Evolutionary conservation across 768 basidiomycete genomes (phyloP), one percentile per base, ranked within the genome.

Genomic region (Pleurotus platypus): DNA sequence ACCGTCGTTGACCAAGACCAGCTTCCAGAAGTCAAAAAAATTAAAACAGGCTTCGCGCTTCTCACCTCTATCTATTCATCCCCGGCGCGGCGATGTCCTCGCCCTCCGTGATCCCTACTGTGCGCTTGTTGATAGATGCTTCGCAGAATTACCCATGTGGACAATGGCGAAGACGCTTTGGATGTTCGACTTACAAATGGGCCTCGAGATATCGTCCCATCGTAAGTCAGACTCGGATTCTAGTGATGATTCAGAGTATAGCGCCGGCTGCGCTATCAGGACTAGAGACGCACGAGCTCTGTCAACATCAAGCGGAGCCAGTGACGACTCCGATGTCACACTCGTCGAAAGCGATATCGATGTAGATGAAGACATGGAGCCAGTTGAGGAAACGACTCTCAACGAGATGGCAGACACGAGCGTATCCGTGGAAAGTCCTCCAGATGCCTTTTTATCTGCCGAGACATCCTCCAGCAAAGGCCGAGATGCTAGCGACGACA

Each of bases 161-260:
- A 88, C 87, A 16, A 82, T 89, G 64, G 70, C 75, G 45, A 89
- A 89, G 73, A 78, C 76, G 40, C 61, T 88, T n/a, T 89, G 82
- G 74, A 75, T 84, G 68, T 78, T 78, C 59, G 82, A 85, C 60
- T 66, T 89, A 63, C 79, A 81, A 46, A 67, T 76, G 58, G 65
- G 66, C 7, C 51, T 64, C 7, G 62, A 61, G 43, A 56, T 58
- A n/a, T 66, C 61, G 11, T 16, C 47, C 8, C 53, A 40, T 30
- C 9, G 26, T 49, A 47, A 27, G 42, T 58, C 37, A 13, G 49
- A 9, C 5, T 20, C 26, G 7, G 42, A 42, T 51, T 40, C 7
- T 8, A 37, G 46, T 26, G 53, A 18, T 20, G 49, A 30, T 46
- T 27, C 45, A 40, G 47, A 55, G 51, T 22, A 64, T n/a, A 43